Conservation (phyloP, 176 grass and related monocot genomes). For the Otatea glauca region DNA sequence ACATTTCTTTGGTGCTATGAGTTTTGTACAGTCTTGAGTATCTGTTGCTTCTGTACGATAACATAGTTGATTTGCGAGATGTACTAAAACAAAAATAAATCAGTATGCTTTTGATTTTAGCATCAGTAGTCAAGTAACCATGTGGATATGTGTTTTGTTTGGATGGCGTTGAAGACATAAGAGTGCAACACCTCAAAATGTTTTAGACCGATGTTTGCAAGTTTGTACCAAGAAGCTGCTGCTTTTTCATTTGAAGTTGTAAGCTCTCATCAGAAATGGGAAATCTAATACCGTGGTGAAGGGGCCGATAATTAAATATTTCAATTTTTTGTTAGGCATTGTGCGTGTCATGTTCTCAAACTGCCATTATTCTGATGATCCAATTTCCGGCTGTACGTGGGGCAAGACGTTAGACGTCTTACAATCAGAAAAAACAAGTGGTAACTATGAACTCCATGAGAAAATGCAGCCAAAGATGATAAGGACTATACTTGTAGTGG, state of each 20-base stretch:
- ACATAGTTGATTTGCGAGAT: background rate
- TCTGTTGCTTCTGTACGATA: background rate
- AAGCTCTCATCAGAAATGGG: background rate
- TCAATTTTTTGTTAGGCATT: background rate
- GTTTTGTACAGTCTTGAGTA: background rate
- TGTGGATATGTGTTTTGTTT: background rate
- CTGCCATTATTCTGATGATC: background rate
- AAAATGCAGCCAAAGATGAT: constrained; percentile 12
- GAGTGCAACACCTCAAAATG: background rate
- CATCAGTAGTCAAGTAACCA: background rate
- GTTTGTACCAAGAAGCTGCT: background rate
- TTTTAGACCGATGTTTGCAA: background rate
- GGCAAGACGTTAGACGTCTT: background rate
- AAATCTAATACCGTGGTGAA: background rate
- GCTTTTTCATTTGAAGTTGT: background rate
- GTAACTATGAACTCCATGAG: constrained; percentile 3
- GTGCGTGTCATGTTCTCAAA: background rate
- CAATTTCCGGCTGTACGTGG: background rate
- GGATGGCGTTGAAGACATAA: background rate
- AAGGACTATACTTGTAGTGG: too few species aligned
- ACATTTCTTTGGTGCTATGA: background rate
- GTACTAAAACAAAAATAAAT: background rate
- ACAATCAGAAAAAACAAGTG: constrained; percentile 27
- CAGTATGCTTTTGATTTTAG: background rate
- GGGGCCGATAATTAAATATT: background rate